A percentile compares a stretch with the other conserved stretches of the same genome.
Conservation (phyloP, 768 basidiomycete genomes). For the Chlorophyllum brunneum region DNA sequence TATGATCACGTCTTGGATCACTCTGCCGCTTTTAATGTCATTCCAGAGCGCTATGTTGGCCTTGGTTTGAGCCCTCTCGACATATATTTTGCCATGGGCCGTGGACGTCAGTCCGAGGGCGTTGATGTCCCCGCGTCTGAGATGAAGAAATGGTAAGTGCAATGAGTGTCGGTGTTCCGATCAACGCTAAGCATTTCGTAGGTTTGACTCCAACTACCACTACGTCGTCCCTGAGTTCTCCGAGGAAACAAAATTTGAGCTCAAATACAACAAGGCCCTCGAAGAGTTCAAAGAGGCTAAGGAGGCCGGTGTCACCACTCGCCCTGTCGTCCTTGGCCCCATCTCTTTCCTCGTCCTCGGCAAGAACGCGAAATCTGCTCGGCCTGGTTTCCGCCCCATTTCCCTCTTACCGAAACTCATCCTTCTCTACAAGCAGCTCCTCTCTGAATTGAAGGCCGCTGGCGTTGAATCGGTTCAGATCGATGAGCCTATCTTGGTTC, state of each 20-base stretch:
- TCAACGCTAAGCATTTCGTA: constrained; percentile 26
- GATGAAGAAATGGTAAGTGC: constrained; percentile 97
- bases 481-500: constrained; percentile 94
- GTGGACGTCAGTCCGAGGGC: constrained; percentile 90
- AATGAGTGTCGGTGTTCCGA: constrained; percentile 1
- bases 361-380: constrained; percentile 84
- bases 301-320: constrained; percentile 81
- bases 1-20: constrained; percentile 99
- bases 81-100: constrained; percentile 98
- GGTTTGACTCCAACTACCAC: constrained; percentile 99
- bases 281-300: constrained; percentile 95
- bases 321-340: constrained; percentile 94
- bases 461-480: constrained; percentile 95
- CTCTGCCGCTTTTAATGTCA: constrained; percentile 92
- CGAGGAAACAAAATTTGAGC: constrained; percentile 86
- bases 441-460: constrained; percentile 86
- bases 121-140: constrained; percentile 97
- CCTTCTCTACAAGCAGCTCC: constrained; percentile 87
- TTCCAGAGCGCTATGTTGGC: constrained; percentile 90
- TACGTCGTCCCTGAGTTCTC: constrained; percentile 97
- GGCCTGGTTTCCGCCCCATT: constrained; percentile 84
- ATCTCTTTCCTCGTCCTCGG: constrained; percentile 93
- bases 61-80: constrained; percentile 87
- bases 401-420: constrained; percentile 85
- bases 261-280: constrained; percentile 93